A percentile compares a stretch with the other conserved stretches of the same genome.
phyloP scores from a whole-genome alignment of 805 yeast genomes.

The Yarrowia osloensis region DNA sequence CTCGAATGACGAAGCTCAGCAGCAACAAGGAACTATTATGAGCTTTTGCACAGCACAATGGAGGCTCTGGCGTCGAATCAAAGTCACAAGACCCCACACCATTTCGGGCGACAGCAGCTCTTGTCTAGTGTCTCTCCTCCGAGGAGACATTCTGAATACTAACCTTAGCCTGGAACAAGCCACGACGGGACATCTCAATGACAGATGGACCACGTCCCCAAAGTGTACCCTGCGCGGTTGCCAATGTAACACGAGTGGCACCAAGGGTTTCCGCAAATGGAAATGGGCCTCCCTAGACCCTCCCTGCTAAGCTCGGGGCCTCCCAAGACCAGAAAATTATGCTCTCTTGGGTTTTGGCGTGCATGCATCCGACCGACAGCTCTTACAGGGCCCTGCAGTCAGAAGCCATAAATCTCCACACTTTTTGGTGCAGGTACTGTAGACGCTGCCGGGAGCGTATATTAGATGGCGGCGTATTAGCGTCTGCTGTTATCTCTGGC shows the following conservation, averaged over 20 bases:
- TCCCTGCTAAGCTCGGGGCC: neutral
- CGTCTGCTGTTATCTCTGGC: too few relatives aligned
- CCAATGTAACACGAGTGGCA: neutral
- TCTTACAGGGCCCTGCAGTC: constrained; percentile 26
- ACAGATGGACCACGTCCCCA: constrained; percentile 22
- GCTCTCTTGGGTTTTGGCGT: neutral
- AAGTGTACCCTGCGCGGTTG: constrained; percentile 23
- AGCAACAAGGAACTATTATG: neutral
- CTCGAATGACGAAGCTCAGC: too few relatives aligned
- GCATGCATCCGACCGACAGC: constrained; percentile 15
- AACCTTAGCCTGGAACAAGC: neutral
- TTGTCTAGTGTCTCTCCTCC: too few relatives aligned
- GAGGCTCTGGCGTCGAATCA: too few relatives aligned
- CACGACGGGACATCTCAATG: constrained; percentile 10
- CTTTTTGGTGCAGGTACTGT: constrained; percentile 21
- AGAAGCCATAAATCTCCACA: constrained; percentile 19
- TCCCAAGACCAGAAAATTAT: neutral
- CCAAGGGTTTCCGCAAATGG: neutral
- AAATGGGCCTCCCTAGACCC: neutral
- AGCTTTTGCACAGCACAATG: too few relatives aligned
- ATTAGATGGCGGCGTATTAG: neutral
- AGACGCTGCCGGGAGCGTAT: neutral
- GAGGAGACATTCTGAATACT: too few relatives aligned
- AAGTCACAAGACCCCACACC: constrained; percentile 1
- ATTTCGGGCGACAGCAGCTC: too few relatives aligned